These are phyloP conservation scores for Leptoxyphium fumago DNA, from an alignment of 2,329 filamentous ascomycete species.

Conservation along the genomic window DNA sequence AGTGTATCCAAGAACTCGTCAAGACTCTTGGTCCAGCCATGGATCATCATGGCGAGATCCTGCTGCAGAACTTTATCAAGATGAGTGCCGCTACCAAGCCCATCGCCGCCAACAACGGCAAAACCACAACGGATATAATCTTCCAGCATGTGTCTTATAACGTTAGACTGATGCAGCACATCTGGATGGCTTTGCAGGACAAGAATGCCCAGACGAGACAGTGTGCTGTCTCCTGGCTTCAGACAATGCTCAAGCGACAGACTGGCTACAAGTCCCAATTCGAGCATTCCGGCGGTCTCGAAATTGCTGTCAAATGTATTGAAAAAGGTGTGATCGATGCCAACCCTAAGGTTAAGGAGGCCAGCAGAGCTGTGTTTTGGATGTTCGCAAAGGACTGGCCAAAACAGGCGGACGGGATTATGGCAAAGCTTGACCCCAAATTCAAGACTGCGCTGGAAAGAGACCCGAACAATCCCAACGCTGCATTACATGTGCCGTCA, in stretches of 20 bases:
- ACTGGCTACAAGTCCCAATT: constrained; percentile 63
- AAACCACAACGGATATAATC: constrained; percentile 65
- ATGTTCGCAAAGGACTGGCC: constrained; percentile 65
- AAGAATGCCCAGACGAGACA: constrained; percentile 82
- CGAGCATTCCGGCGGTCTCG: constrained; percentile 71
- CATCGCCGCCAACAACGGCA: constrained; percentile 74
- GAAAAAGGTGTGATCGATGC: constrained; percentile 79
- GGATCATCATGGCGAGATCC: constrained; percentile 77
- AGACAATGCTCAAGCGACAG: constrained; percentile 66
- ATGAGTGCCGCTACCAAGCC: constrained; percentile 83
- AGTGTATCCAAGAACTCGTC: constrained; percentile 72
- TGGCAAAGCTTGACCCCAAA: constrained; percentile 62
- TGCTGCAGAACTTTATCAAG: constrained; percentile 82
- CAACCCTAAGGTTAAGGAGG: constrained; percentile 79
- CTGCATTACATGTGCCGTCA: constrained; percentile 26
- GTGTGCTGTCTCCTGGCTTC: constrained; percentile 70
- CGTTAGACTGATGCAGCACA: constrained; percentile 67
- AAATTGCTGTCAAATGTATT: constrained; percentile 73
- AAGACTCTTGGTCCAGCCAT: constrained; percentile 60
- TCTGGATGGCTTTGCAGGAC: constrained; percentile 70
- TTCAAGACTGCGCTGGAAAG: constrained; percentile 70
- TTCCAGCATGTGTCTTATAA: constrained; percentile 69
- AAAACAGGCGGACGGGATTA: constrained; percentile 59
- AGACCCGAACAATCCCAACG: constrained; percentile 66
- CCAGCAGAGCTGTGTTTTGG: constrained; percentile 79